phyloP scores from a whole-genome alignment of 164 flowering plant genomes.

The Tinospora cordifolia region DNA sequence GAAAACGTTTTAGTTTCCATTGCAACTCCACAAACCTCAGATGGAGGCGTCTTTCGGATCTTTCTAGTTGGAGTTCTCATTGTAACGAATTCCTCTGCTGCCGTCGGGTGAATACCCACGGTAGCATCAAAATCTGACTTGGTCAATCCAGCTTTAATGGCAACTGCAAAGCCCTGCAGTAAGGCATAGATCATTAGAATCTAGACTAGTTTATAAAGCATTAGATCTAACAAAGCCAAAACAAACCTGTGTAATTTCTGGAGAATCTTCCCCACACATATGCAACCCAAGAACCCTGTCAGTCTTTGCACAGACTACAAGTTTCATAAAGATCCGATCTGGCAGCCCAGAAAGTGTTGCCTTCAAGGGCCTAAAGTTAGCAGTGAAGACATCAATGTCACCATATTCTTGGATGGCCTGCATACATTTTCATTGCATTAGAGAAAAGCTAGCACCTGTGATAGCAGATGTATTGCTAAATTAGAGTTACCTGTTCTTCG shows the following conservation, averaged over 20 bases:
- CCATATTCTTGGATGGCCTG: conserved; percentile 76
- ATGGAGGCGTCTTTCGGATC: conserved; percentile 41
- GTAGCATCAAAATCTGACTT: conserved; percentile 91
- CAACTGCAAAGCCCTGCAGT: conserved; percentile 87
- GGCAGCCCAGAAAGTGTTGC: conserved; percentile 96
- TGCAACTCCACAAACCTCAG: conserved; percentile 52
- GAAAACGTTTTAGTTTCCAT: too few species aligned
- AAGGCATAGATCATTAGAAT: conserved; percentile 9
- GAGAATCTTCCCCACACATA: conserved; percentile 92
- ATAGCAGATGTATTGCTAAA: conserved; percentile 3
- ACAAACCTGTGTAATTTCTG: conserved; percentile 85
- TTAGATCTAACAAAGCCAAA: neutral
- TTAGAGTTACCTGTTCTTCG: conserved; percentile 71
- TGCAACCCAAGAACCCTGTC: conserved; percentile 76
- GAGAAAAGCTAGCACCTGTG: conserved; percentile 1
- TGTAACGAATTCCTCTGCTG: conserved; percentile 89
- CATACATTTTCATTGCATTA: conserved; percentile 16
- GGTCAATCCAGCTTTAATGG: conserved; percentile 90
- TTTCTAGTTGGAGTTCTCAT: conserved; percentile 87
- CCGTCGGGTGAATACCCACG: conserved; percentile 91
- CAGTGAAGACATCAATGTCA: conserved; percentile 76
- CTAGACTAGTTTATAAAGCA: neutral
- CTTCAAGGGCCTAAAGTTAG: conserved; percentile 86
- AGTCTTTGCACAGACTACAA: conserved; percentile 80
- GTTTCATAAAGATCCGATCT: conserved; percentile 85